Base-by-base conservation (phyloP, 768 basidiomycete species). In the Thelephora aurantiotincta region DNA sequence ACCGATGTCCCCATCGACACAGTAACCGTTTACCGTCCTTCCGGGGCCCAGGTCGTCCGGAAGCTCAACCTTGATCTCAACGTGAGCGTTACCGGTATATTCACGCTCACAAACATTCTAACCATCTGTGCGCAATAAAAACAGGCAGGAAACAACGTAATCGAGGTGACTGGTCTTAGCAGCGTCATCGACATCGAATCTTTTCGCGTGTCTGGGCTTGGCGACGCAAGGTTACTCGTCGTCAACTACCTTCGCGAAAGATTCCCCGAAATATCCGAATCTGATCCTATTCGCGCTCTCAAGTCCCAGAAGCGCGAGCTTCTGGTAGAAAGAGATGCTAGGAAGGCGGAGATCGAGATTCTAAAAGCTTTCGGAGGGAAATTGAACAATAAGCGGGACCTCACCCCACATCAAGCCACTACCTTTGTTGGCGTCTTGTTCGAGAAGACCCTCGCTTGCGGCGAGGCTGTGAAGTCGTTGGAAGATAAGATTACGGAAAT, bases 171-270 rank as follows among this genome's bases (percentile, higher is more conserved):
- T 16, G n/a, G 37, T 6, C 37, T 38, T 6, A 16, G n/a, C n/a
- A 66, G 68, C 52, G 63, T 58, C 26, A 69, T 79, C 47, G 73
- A 77, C 55, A 66, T 67, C 1, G 64, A 74, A 20, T 74, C 74
- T 16, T 64, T 75, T 37, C 67, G 78, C 35, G 70, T 79, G 14
- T 71, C 73, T 43, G 73, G 72, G 2, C 61, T 75, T 11, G 37
- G 37, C 37, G 11, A 38, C 6, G 37, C 37, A 3, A n/a, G 37
- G 20, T 20, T 38, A 16, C n/a, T 20, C n/a, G 37, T 16, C 20
- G 37, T 38, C n/a, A 20, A 16, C 37, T 38, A 11, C 37, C 4
- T 38, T 4, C 37, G 37, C 37, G n/a, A 38, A n/a, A 3, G 11
- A 38, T 16, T 20, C 37, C 4, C 20, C n/a, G 20, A n/a, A 20